Conservation (phyloP, 805 yeast genomes). For the Ogataea nonfermentans region DNA sequence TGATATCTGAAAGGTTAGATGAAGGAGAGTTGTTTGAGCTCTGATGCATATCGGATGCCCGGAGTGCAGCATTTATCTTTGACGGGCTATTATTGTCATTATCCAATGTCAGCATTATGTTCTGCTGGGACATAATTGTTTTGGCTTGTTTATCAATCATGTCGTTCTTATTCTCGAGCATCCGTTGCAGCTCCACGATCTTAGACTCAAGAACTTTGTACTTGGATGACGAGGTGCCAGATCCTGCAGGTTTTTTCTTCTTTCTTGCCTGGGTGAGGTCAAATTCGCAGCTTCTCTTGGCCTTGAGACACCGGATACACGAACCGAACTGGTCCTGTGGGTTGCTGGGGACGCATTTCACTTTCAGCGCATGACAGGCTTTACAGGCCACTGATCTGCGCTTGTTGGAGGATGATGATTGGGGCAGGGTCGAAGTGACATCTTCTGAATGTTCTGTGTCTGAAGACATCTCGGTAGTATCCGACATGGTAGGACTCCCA, state of each 20-base stretch:
- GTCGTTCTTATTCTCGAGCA: slow-evolving; percentile 8
- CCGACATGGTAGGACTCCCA: slow-evolving; percentile 4
- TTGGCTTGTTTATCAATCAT: slow-evolving; percentile 14
- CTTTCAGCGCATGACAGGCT: slow-evolving; percentile 80
- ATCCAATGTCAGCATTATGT: slow-evolving; percentile 1
- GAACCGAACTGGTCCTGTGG: slow-evolving; percentile 56
- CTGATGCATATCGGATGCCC: not conserved
- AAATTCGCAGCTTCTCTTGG: slow-evolving; percentile 62
- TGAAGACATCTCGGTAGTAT: slow-evolving; percentile 3
- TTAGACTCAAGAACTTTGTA: slow-evolving; percentile 30
- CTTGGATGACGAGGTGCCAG: slow-evolving; percentile 10
- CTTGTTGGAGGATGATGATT: slow-evolving; percentile 9
- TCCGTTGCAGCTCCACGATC: slow-evolving; percentile 20
- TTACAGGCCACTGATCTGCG: slow-evolving; percentile 60
- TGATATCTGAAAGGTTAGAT: not conserved
- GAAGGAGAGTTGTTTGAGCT: not conserved
- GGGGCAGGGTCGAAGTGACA: not conserved
- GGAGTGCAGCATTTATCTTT: not conserved
- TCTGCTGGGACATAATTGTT: slow-evolving; percentile 10
- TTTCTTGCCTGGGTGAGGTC: slow-evolving; percentile 61
- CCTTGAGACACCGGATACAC: slow-evolving; percentile 70
- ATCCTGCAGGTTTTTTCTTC: slow-evolving; percentile 28
- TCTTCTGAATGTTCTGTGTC: slow-evolving; percentile 3
- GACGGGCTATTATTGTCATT: not conserved
- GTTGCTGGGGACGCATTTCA: slow-evolving; percentile 76